Evolutionary conservation across 208 protist species (phyloP).

Genomic region (Trypanosoma vivax): DNA sequence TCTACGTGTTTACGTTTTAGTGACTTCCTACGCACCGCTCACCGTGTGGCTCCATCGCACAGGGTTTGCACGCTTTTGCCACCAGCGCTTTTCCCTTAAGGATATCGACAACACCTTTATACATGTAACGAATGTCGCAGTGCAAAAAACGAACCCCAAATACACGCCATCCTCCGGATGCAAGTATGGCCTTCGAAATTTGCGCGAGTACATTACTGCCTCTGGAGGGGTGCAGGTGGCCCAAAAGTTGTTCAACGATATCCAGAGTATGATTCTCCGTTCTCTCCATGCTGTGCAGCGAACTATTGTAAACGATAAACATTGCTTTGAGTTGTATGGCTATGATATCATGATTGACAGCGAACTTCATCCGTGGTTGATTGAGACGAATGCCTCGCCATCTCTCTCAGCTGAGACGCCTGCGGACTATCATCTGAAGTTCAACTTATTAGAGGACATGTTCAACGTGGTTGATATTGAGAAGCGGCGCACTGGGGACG

Average conservation of each 20-base stretch:
- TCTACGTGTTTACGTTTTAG: slow-evolving; percentile 89
- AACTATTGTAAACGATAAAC: slow-evolving; percentile 73
- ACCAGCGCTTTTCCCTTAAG: slow-evolving; percentile 86
- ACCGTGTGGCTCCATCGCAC: slow-evolving; percentile 87
- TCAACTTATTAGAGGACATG: slow-evolving; percentile 91
- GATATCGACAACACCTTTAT: slow-evolving; percentile 92
- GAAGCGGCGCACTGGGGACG: slow-evolving; percentile 56
- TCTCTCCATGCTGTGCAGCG: slow-evolving; percentile 76
- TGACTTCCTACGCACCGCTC: slow-evolving; percentile 83
- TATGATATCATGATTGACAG: slow-evolving; percentile 91
- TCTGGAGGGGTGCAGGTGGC: slow-evolving; percentile 73
- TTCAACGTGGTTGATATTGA: slow-evolving; percentile 89
- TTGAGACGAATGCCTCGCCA: slow-evolving; percentile 91
- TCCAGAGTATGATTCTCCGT: slow-evolving; percentile 89
- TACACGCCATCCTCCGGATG: slow-evolving; percentile 79
- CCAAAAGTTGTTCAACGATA: slow-evolving; percentile 89
- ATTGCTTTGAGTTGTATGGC: slow-evolving; percentile 90
- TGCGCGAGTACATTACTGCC: slow-evolving; percentile 75
- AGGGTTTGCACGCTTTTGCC: slow-evolving; percentile 89
- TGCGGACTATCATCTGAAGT: slow-evolving; percentile 94
- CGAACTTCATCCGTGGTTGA: slow-evolving; percentile 78
- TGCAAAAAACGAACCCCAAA: slow-evolving; percentile 94
- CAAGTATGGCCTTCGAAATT: slow-evolving; percentile 80
- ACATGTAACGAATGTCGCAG: slow-evolving; percentile 96
- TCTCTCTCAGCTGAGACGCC: slow-evolving; percentile 91